phyloP scores from a whole-genome alignment of 495 filamentous ascomycete species.

The Xylaria bambusicola region DNA sequence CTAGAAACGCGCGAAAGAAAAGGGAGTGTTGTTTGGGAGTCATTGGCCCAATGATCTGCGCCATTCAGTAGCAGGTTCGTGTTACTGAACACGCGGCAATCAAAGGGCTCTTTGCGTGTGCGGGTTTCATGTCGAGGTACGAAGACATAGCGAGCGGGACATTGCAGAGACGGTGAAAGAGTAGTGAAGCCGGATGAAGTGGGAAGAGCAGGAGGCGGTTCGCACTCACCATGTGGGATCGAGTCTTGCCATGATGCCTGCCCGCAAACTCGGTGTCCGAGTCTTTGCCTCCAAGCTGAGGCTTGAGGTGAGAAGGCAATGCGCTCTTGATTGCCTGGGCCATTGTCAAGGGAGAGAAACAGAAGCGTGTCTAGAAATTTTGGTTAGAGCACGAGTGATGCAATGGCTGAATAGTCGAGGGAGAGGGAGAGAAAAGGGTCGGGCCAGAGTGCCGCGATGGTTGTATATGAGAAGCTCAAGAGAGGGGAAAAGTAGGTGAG shows the following conservation, averaged over 20 bases:
- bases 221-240: slow-evolving; percentile 89
- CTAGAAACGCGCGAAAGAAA: not conserved
- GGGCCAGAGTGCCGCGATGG: not conserved
- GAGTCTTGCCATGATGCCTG: slow-evolving; percentile 92
- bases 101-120: not conserved
- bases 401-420: not conserved
- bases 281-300: slow-evolving; percentile 48
- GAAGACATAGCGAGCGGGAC: slow-evolving; percentile 8
- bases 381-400: not conserved
- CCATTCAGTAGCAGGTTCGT: not conserved
- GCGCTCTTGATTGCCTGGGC: slow-evolving; percentile 67
- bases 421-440: slow-evolving; percentile 2
- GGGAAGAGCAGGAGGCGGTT: not conserved
- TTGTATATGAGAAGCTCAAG: slow-evolving; percentile 3
- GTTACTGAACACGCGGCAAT: not conserved
- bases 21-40: not conserved
- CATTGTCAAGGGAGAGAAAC: slow-evolving; percentile 49
- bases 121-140: slow-evolving; percentile 12
- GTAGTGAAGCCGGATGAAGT: not conserved
- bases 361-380: not conserved
- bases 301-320: slow-evolving; percentile 79
- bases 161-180: slow-evolving; percentile 6
- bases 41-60: slow-evolving; percentile 13
- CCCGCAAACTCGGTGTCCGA: slow-evolving; percentile 54
- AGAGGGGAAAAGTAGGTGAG: slow-evolving; percentile 27